These are phyloP conservation scores for Corrigiola litoralis DNA, from an alignment of 179 eudicot genomes.

Conservation along the genomic window DNA sequence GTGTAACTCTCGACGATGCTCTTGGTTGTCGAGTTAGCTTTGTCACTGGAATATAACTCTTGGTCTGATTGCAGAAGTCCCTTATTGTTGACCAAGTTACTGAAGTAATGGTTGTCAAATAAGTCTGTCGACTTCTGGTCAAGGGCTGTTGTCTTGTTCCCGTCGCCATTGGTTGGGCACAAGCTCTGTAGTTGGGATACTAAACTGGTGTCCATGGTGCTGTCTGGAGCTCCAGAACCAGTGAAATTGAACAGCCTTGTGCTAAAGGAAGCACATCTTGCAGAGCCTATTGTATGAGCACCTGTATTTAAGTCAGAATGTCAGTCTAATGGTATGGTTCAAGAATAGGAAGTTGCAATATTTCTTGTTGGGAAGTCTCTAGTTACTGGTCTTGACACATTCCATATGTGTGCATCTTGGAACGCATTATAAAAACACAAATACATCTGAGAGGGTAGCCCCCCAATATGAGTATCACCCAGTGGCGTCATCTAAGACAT, in stretches of 20 bases:
- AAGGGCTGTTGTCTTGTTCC: conserved; percentile 53
- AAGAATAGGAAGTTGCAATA: too few relatives aligned
- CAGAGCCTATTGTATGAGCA: conserved; percentile 69
- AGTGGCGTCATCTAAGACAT: neutral
- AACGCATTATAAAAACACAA: too few relatives aligned
- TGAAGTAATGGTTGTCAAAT: conserved; percentile 71
- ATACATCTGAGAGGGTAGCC: too few relatives aligned
- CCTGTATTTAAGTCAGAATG: conserved; percentile 28
- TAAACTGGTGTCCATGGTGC: conserved; percentile 38
- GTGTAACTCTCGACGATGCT: conserved; percentile 38
- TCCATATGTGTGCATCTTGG: too few relatives aligned
- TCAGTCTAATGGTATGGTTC: neutral
- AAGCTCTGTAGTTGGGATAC: conserved; percentile 44
- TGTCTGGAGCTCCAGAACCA: conserved; percentile 51
- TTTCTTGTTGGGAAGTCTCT: too few relatives aligned
- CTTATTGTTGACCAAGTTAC: conserved; percentile 27
- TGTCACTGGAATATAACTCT: conserved; percentile 26
- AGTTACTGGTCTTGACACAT: too few relatives aligned
- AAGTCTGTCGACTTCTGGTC: conserved; percentile 53
- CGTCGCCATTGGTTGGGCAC: conserved; percentile 60
- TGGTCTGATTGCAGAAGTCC: conserved; percentile 53
- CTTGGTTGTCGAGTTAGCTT: conserved; percentile 25
- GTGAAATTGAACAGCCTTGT: conserved; percentile 59
- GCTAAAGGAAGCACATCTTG: conserved; percentile 60
- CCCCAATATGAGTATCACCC: too few relatives aligned